Evolutionary conservation across 768 basidiomycete species (phyloP).

Genomic region (Leccinum sublutescens): DNA sequence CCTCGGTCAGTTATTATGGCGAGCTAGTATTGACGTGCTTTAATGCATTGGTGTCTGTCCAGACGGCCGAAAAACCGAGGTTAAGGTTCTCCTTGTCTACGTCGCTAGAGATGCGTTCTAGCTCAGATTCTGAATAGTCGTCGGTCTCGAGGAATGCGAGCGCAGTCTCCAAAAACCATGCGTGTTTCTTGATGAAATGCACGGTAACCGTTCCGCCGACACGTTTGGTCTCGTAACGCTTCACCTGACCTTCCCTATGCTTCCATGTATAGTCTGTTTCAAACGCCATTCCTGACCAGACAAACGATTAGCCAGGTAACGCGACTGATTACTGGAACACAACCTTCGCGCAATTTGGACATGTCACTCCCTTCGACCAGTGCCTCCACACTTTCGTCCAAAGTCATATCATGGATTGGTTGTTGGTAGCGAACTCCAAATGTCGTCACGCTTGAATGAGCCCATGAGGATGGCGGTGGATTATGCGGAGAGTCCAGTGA

Average conservation of each 20-base stretch:
- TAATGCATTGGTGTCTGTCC: constrained; percentile 30
- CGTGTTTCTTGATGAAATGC: constrained; percentile 95
- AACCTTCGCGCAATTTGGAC: constrained; percentile 68
- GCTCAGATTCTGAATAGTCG: constrained; percentile 54
- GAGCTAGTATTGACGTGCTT: constrained; percentile 13
- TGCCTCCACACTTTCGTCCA: constrained; percentile 79
- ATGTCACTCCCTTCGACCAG: constrained; percentile 90
- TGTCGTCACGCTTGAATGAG: constrained; percentile 82
- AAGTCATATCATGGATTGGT: constrained; percentile 63
- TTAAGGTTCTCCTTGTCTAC: constrained; percentile 13
- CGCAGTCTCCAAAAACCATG: constrained; percentile 95
- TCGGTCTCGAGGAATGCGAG: constrained; percentile 82
- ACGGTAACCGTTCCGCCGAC: constrained; percentile 94
- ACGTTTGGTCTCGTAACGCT: constrained; percentile 62
- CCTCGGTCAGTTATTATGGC: background rate
- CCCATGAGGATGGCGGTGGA: constrained; percentile 58
- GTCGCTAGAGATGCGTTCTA: constrained; percentile 14
- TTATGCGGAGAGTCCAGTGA: constrained; percentile 23
- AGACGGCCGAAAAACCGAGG: constrained; percentile 26
- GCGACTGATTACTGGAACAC: constrained; percentile 4
- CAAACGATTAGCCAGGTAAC: background rate
- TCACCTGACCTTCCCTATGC: constrained; percentile 66
- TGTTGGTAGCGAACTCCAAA: constrained; percentile 77
- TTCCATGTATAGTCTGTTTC: constrained; percentile 67
- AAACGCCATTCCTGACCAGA: constrained; percentile 49